Evolutionary conservation across 2,329 filamentous ascomycete genomes (phyloP), one percentile per base, ranked within the genome.

Genomic region (Rhinocladiella mackenziei): DNA sequence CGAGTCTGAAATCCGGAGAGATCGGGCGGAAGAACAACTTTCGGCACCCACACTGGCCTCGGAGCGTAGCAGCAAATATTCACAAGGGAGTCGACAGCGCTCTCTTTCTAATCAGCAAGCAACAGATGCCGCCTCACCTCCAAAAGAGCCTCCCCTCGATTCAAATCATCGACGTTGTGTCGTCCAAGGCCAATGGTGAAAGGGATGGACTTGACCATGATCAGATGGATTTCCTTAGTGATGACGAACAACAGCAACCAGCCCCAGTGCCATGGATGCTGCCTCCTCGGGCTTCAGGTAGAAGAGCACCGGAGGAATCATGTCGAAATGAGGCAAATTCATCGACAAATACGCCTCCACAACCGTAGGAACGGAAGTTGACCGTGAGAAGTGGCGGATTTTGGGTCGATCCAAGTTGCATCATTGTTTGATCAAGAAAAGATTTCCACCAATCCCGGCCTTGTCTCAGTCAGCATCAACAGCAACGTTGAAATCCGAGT

Each of bases 281-380:
- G 11, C 47, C 43, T 9, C 47, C 47, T 3, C 40, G 47, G 32
- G 42, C 41, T 6, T 50, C 47, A 23, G 46, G 45, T 39, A 48
- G 29, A 20, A 35, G n/a, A n/a, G n/a, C n/a, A n/a, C n/a, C n/a
- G n/a, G n/a, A n/a, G n/a, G n/a, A n/a, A n/a, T n/a, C n/a, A n/a
- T n/a, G n/a, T n/a, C n/a, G n/a, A n/a, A n/a, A n/a, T n/a, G n/a
- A n/a, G n/a, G n/a, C n/a, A n/a, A n/a, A n/a, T n/a, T n/a, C n/a
- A n/a, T n/a, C n/a, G n/a, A n/a, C n/a, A n/a, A n/a, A n/a, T n/a
- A n/a, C n/a, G n/a, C n/a, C n/a, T n/a, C n/a, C n/a, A n/a, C n/a
- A n/a, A n/a, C n/a, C n/a, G n/a, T n/a, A n/a, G n/a, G 34, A 43
- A 4, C 33, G 35, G 25, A 28, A 37, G 19, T 37, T 35, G 14